These are phyloP conservation scores for Calonectria multiphialidica DNA, from an alignment of 2,329 filamentous ascomycete genomes.

Conservation along the genomic window DNA sequence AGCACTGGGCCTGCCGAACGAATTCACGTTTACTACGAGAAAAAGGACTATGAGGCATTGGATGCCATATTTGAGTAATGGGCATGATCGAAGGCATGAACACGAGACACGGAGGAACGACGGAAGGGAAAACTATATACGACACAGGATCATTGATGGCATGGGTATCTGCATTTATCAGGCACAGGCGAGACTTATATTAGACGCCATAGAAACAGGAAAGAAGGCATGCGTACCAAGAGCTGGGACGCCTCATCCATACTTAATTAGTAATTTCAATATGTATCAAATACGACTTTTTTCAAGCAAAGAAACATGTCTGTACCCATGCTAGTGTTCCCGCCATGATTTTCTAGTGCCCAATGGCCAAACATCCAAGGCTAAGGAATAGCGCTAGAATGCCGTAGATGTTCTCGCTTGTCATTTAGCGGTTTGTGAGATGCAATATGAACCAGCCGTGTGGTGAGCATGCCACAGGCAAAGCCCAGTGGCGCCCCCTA, in stretches of 20 bases:
- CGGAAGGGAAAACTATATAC: slow-evolving; percentile 25
- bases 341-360: neutral
- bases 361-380: neutral
- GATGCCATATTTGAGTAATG: slow-evolving; percentile 7
- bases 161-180: slow-evolving; percentile 16
- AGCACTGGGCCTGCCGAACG: neutral
- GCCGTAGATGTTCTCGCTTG: neutral
- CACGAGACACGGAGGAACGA: slow-evolving; percentile 21
- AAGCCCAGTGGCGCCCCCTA: neutral
- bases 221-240: slow-evolving; percentile 51
- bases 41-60: slow-evolving; percentile 14
- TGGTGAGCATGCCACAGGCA: neutral
- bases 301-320: neutral
- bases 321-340: neutral
- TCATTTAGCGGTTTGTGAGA: neutral
- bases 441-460: neutral
- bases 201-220: slow-evolving; percentile 31
- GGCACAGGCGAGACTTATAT: slow-evolving; percentile 14
- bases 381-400: neutral
- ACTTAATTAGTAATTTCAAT: slow-evolving; percentile 42
- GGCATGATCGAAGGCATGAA: neutral
- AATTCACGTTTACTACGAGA: slow-evolving; percentile 12
- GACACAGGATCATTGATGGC: slow-evolving; percentile 16
- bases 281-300: neutral
- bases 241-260: slow-evolving; percentile 52